Base-by-base conservation (phyloP, 352 stramenopile species). In the Thraustochytrium aureum region DNA sequence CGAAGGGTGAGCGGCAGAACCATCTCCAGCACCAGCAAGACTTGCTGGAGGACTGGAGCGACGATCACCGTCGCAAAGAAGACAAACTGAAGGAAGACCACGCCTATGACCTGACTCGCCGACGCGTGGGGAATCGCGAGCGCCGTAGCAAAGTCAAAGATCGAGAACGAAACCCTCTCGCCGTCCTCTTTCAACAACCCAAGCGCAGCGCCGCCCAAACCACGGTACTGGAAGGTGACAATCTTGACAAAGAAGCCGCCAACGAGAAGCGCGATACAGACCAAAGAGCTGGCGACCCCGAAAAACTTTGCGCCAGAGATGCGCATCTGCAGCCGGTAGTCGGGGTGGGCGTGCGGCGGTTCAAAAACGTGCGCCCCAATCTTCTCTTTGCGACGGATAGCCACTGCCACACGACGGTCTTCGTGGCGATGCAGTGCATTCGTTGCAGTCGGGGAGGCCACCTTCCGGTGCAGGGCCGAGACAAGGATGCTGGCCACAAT, bases 31-130 rank as follows among this genome's bases (percentile, higher is more conserved):
- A 65, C 26, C 26, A 73, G 62, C 17, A 73, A 35, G 39, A 73
- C 62, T 12, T 61, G 62, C 45, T 73, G 62, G 6, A 73, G 45
- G 32, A 73, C 26, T 4, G 62, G 62, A 26, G 30, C 38, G 1
- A 61, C 12, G 26, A 73, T 26, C 22, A 73, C 41, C 17, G 62
- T 38, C 22, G 54, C 26, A 32, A 60, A 30, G 20, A 73, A 65
- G 41, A 73, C 47, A 30, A 73, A 20, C 62, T 73, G 62, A 4
- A 61, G 10, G 26, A 73, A 73, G 62, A 38, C 62, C 30, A 26
- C 35, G 7, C 62, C 62, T 10, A 39, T 39, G 3, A 60, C 35
- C 41, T 73, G 30, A 6, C 7, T 39, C 12, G 7, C 38, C 10
- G 62, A 47, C 17, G 22, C 38, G 1, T 39, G 35, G 20, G 47